Evolutionary conservation across 2,329 filamentous ascomycete species (phyloP), one percentile per base, ranked within the genome.

Genomic region (Fusarium austroafricanum): DNA sequence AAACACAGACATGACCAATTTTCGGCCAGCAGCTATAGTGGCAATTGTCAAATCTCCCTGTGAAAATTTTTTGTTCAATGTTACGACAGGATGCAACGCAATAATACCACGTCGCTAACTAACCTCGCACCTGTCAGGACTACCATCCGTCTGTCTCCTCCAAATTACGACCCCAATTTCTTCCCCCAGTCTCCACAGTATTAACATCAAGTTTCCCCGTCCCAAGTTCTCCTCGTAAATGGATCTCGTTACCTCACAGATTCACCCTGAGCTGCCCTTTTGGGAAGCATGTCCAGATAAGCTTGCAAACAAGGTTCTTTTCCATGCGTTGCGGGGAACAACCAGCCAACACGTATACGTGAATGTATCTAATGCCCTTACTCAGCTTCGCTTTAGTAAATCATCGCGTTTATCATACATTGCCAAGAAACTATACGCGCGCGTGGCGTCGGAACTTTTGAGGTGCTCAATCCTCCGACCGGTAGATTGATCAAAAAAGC

Each of bases 391-490:
- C 6, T 29, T n/a, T 40, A 40, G n/a, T 42, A 50, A 40, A 17
- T 40, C 23, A 3, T 23, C 57, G 59, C 61, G 61, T 53, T 39
- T 58, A 39, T n/a, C 12, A 50, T 2, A 14, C 14, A 33, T 14
- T 54, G 58, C 44, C 60, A 52, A 52, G 59, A 14, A 23, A 18
- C n/a, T 10, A 20, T 60, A 60, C 43, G 29, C 60, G 44, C 60
- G 54, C 54, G 54, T 65, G 59, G 46, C 23, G 53, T 53, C 55
- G 65, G 65, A 43, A 68, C 66, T 69, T 68, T 69, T 68, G 66
- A 35, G 31, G 43, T 23, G 28, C 23, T 49, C 15, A 42, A 55
- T 39, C 42, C 42, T 39, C 31, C 31, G 10, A 11, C 28, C 29
- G 14, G 29, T 6, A 31, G 11, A 23, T 23, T 23, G 21, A 4